phyloP scores from a whole-genome alignment of 495 filamentous ascomycete genomes.

The Daldinia decipiens region DNA sequence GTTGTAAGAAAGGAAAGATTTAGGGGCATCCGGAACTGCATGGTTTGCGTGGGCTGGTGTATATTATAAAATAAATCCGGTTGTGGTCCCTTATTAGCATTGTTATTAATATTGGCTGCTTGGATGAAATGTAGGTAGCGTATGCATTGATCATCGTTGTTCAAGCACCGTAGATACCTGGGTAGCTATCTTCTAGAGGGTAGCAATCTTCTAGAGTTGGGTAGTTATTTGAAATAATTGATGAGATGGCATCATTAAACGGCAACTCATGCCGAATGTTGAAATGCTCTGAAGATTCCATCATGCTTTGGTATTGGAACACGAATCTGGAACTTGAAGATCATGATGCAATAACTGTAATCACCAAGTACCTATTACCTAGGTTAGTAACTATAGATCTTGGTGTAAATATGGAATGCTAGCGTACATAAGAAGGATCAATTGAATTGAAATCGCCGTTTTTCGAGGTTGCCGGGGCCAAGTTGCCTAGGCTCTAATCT shows the following conservation, averaged over 20 bases:
- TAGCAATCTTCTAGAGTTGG: not conserved
- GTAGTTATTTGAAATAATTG: not conserved
- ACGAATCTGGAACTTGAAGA: no score
- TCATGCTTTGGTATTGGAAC: no score
- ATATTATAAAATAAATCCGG: constrained; percentile 6
- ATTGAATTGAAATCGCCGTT: constrained; percentile 16
- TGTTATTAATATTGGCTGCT: constrained; percentile 4
- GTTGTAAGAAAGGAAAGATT: constrained; percentile 11
- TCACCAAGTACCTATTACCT: constrained; percentile 12
- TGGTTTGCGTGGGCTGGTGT: constrained; percentile 1
- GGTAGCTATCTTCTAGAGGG: not conserved
- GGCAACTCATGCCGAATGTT: not conserved
- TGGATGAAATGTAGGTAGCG: constrained; percentile 18
- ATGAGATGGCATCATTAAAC: not conserved
- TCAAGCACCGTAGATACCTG: not conserved
- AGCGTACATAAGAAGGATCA: constrained; percentile 28
- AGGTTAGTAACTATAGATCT: not conserved
- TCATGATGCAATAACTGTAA: not conserved
- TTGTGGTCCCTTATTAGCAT: constrained; percentile 26
- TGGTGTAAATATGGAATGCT: not conserved
- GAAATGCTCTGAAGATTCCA: no score
- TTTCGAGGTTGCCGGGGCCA: constrained; percentile 16
- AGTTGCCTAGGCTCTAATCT: constrained; percentile 24
- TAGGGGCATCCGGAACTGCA: constrained; percentile 12
- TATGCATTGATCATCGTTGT: constrained; percentile 12